phyloP scores from a whole-genome alignment of 257 asterid species.

The Nicotiana noctiflora region DNA sequence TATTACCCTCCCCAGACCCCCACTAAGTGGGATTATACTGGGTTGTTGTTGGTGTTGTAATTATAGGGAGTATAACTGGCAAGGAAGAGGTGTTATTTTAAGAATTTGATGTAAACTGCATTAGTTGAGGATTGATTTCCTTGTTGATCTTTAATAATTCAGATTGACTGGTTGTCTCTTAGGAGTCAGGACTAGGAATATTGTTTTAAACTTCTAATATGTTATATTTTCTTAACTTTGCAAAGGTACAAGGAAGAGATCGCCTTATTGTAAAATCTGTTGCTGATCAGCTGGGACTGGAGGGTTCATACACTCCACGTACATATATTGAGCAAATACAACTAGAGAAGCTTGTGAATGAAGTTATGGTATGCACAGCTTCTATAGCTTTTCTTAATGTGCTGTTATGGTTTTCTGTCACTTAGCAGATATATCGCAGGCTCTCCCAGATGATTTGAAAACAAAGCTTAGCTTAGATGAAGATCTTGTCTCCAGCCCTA shows the following conservation, averaged over 20 bases:
- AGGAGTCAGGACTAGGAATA: not conserved
- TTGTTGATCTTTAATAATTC: not conserved
- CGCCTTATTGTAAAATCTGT: constrained; percentile 52
- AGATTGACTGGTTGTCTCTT: not conserved
- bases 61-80: not conserved
- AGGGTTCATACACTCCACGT: constrained; percentile 79
- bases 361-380: constrained; percentile 70
- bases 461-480: constrained; percentile 90
- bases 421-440: constrained; percentile 43
- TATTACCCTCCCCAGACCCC: too few relatives aligned
- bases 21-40: too few relatives aligned
- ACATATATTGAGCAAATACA: constrained; percentile 97
- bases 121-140: not conserved
- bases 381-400: constrained; percentile 1
- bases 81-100: not conserved
- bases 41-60: too few relatives aligned
- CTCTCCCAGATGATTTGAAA: constrained; percentile 90
- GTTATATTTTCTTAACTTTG: constrained; percentile 5
- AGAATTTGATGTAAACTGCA: not conserved
- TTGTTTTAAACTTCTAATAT: not conserved
- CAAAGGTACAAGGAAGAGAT: constrained; percentile 93
- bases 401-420: constrained; percentile 9
- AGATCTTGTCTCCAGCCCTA: constrained; percentile 77
- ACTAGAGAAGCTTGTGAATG: constrained; percentile 87
- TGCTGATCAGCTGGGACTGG: constrained; percentile 82